phyloP scores from a whole-genome alignment of 768 basidiomycete species.

The Neoboletus subvelutipes region DNA sequence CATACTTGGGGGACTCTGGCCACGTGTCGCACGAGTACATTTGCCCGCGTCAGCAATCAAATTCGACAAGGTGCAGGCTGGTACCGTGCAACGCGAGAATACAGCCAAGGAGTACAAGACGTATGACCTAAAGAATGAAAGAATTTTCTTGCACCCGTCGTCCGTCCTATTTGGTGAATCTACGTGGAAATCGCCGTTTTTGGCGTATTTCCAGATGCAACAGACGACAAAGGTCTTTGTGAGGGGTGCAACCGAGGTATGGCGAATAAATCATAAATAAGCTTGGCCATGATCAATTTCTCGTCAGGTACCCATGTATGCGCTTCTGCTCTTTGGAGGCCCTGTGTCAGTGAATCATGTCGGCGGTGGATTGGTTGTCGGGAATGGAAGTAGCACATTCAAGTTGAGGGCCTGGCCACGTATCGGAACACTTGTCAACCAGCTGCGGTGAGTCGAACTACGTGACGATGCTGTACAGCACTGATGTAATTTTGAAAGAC shows the following conservation, averaged over 20 bases:
- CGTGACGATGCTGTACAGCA: not conserved
- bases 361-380: slow-evolving; percentile 69
- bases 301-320: slow-evolving; percentile 80
- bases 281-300: not conserved
- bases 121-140: slow-evolving; percentile 59
- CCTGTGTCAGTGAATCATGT: slow-evolving; percentile 76
- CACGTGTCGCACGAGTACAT: slow-evolving; percentile 73
- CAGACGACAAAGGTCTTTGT: slow-evolving; percentile 83
- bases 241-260: slow-evolving; percentile 83
- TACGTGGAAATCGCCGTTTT: slow-evolving; percentile 74
- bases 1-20: slow-evolving; percentile 85
- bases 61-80: slow-evolving; percentile 83
- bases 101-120: slow-evolving; percentile 82
- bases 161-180: slow-evolving; percentile 75
- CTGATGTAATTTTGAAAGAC: slow-evolving; percentile 38
- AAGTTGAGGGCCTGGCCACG: slow-evolving; percentile 83
- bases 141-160: slow-evolving; percentile 82
- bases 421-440: slow-evolving; percentile 87
- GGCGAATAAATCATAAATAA: slow-evolving; percentile 10
- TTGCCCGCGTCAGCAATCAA: slow-evolving; percentile 73
- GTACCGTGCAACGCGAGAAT: slow-evolving; percentile 82
- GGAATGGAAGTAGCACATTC: slow-evolving; percentile 50
- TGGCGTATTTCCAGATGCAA: slow-evolving; percentile 82
- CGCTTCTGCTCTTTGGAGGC: slow-evolving; percentile 81
- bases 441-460: slow-evolving; percentile 57